These are phyloP conservation scores for Phlebopus sp. DNA, from an alignment of 1,284 basidiomycete species.

Conservation along the genomic window DNA sequence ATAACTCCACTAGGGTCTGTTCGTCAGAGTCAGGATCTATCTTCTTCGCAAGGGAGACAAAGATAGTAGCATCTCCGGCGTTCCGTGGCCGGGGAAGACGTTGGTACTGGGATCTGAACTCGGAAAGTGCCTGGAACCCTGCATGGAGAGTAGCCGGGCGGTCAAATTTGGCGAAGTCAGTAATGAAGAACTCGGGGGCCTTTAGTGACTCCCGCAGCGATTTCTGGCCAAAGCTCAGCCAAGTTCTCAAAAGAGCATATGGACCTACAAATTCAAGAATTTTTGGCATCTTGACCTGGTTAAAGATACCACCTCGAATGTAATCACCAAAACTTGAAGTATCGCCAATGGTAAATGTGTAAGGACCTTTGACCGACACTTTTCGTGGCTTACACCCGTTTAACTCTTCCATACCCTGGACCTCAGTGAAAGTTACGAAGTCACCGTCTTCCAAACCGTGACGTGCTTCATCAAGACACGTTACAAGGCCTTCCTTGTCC, in stretches of 20 bases:
- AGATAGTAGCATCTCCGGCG: constrained; percentile 69
- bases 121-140: constrained; percentile 92
- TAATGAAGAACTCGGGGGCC: constrained; percentile 88
- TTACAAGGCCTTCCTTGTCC: constrained; percentile 89
- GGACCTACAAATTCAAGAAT: constrained; percentile 83
- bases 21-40: constrained; percentile 77
- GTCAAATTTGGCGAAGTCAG: constrained; percentile 98
- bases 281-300: constrained; percentile 99
- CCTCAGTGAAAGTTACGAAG: constrained; percentile 96
- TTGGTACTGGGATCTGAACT: constrained; percentile 69
- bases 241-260: background rate
- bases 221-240: constrained; percentile 59
- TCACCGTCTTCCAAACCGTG: constrained; percentile 98
- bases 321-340: constrained; percentile 80
- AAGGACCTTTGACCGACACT: constrained; percentile 92
- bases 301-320: constrained; percentile 91
- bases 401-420: constrained; percentile 92
- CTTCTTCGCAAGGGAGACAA: constrained; percentile 80
- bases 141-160: constrained; percentile 88
- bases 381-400: constrained; percentile 92
- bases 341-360: constrained; percentile 94
- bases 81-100: constrained; percentile 86
- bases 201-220: constrained; percentile 84
- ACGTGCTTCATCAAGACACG: constrained; percentile 95
- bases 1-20: constrained; percentile 79